Evolutionary conservation across 2,329 filamentous ascomycete genomes (phyloP), one percentile per base, ranked within the genome.

Genomic region (Dothidotthia symphoricarpi): DNA sequence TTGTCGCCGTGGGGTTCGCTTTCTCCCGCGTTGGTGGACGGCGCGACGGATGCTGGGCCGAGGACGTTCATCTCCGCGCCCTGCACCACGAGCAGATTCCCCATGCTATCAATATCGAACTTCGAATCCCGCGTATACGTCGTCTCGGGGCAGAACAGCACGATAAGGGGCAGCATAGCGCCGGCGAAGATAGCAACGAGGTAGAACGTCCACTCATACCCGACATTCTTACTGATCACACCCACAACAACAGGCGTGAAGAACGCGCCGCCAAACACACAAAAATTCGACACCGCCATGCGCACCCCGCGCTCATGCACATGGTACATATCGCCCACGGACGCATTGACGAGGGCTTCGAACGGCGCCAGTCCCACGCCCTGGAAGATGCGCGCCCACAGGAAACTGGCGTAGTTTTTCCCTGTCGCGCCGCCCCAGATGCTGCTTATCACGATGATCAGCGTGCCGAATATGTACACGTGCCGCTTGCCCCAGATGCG

Each of bases 401-500:
- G 61, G 43, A 96, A 73, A 57, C 81, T 87, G 12, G 69, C 73
- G 64, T 94, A 93, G 63, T 81, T 81, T 26, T 72, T 75, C 9
- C 78, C 76, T 24, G 79, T 81, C 0, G 76, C 80, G 19, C 87
- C 87, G 17, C 80, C 89, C 90, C 90, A 96, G 6, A 78, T 80
- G 50, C 82, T 86, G 40, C 84, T 85, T 28, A 77, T 72, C 28
- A 94, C 77, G 54, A 95, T 75, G 41, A 95, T 75, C 31, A 86
- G 49, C 30, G 83, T 82, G 6, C 88, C 89, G 2, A 94, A 55
- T 16, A 96, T 69, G 64, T 95, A 96, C 12, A 89, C 71, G 70
- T 96, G 91, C 27, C 90, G 78, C 68, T 95, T 96, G 26, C 91
- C 91, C 86, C 88, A 96, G 47, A 96, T 84, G 40, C 90, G 81